Evolutionary conservation across 495 filamentous ascomycete species (phyloP), one percentile per base, ranked within the genome.

Genomic region (Copromyces sp.): DNA sequence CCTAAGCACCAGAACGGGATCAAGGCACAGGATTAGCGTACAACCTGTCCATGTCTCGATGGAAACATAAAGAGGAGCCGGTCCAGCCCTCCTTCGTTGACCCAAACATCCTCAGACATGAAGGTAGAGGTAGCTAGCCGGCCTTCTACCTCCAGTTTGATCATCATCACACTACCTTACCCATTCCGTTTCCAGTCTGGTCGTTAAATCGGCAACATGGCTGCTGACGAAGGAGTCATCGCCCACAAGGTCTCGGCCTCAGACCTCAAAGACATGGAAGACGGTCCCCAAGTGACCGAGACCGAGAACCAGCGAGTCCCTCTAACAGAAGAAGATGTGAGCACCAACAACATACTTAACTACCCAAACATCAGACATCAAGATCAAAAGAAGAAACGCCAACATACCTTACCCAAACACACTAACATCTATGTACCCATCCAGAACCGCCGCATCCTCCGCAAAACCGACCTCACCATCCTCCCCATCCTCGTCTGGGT

Each of bases 401-500:
- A n/a, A n/a, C n/a, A n/a, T n/a, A n/a, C n/a, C n/a, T n/a, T n/a
- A n/a, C n/a, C n/a, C n/a, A n/a, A 24, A 24, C 24, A 24, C 24
- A 24, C 35, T 9, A 35, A 40, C 45, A 12, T 9, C 17, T 16
- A 29, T 8, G n/a, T 39, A 6, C 5, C 32, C 37, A 35, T n/a
- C 39, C 69, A 86, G 84, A 82, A 83, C 72, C 80, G 84, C 68
- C 86, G 86, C 7, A 90, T 91, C 73, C 82, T 82, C 16, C 83
- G 81, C n/a, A 90, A 90, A 77, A 91, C 87, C 0, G 89, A 91
- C 78, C 79, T 78, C 35, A 82, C 81, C 35, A 90, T 91, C 68
- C 81, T 91, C 3, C 65, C 83, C 12, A 83, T 91, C 53, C 81
- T 91, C 3, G 80, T 87, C 29, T 91, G 89, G 90, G 88, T 90